Evolutionary conservation across 371 early-diverging fungal species (phyloP).

Genomic region (Zopfochytrium polystomum): DNA sequence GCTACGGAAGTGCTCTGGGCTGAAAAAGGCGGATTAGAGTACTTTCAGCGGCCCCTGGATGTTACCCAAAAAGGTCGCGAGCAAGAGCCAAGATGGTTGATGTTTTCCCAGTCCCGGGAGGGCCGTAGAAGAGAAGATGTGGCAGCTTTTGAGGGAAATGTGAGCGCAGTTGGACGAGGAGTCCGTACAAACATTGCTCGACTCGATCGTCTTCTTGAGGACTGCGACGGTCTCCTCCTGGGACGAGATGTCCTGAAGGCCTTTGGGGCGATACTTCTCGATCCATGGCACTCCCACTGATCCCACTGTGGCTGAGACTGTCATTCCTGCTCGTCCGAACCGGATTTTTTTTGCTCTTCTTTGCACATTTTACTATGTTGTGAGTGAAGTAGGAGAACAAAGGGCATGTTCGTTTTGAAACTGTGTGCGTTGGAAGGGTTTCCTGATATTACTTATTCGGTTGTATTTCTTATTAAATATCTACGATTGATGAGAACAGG

Average conservation of each 20-base stretch:
- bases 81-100: conserved; percentile 93
- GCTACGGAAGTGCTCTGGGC: conserved; percentile 69
- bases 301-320: too few relatives aligned
- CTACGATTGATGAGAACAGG: too few relatives aligned
- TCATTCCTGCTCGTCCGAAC: too few relatives aligned
- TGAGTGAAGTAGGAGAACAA: too few relatives aligned
- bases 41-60: too few relatives aligned
- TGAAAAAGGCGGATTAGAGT: conserved; percentile 24
- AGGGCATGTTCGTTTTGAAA: too few relatives aligned
- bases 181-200: conserved; percentile 63
- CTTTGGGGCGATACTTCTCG: conserved; percentile 74
- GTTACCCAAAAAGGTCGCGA: conserved; percentile 88
- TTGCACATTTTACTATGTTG: too few relatives aligned
- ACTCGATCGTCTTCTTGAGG: conserved; percentile 76
- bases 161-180: not conserved
- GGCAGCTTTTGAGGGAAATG: conserved; percentile 67
- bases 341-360: too few relatives aligned
- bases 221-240: conserved; percentile 90
- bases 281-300: conserved; percentile 47
- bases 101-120: conserved; percentile 99
- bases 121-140: conserved; percentile 98
- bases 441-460: too few relatives aligned
- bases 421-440: too few relatives aligned
- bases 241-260: conserved; percentile 79
- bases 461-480: too few relatives aligned